Base-by-base conservation (phyloP, 768 basidiomycete genomes). In the Mycena albidolilacea region DNA sequence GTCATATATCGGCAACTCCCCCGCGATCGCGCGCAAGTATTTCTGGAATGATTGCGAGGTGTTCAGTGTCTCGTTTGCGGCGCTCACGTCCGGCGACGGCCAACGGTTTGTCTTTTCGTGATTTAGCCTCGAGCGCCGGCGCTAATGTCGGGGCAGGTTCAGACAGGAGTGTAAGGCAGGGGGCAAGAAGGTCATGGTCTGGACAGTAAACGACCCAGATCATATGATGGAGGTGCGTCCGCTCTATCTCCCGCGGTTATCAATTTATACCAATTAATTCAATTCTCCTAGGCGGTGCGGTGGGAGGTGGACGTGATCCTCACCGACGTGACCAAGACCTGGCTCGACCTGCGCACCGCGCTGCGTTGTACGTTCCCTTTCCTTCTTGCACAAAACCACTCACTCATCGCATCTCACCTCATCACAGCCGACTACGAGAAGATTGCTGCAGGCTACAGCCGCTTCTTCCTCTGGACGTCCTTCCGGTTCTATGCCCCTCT, bases 121-220 rank as follows among this genome's bases (percentile, higher is more conserved):
- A 57, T 39, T 60, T 69, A 15, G 52, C 60, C 14, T 58, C 62
- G 30, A 37, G 30, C 17, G 44, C 37, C 54, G 41, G 57, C 69
- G 63, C 60, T 74, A 65, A 54, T 43, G 19, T 4, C 23, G 60
- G 67, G 41, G 46, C 76, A 89, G 97, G 85, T 98, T 99, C 85
- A 85, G 92, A 67, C 82, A 85, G 58, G 93, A 97, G 76, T 97
- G 95, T 84, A 91, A 91, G 80, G 85, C 79, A 17, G 90, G 90
- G 0, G 93, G 93, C 21, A 98, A 98, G 88, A 87, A 88, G 76
- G 77, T 99, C 68, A 93, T 97, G 89, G 95, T 96, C 4, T 98
- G 97, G 98, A 99, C 98, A 0, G 97, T 99, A 37, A 99, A 99
- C 79, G 88, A 92, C 58, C 91, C 91, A 11, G 90, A 90, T 66